phyloP scores from a whole-genome alignment of 208 protist genomes.

The Leishmania braziliensis region DNA sequence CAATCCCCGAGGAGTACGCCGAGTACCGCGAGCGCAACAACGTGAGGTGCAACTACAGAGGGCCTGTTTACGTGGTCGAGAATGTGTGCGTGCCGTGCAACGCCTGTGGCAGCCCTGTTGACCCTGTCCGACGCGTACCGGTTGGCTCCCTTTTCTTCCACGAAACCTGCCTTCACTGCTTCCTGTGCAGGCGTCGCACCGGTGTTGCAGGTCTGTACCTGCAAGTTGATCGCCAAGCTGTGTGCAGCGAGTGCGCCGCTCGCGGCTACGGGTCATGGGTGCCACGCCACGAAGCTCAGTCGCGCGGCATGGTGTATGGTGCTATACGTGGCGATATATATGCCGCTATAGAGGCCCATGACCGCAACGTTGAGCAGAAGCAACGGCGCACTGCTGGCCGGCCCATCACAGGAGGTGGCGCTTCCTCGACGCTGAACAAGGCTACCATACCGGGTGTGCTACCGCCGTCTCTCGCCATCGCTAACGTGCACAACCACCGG shows the following conservation, averaged over 20 bases:
- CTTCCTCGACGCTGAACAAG: slow-evolving; percentile 29
- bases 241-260: slow-evolving; percentile 43
- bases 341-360: slow-evolving; percentile 24
- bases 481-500: slow-evolving; percentile 43
- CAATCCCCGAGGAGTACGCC: slow-evolving; percentile 57
- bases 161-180: slow-evolving; percentile 62
- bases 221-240: slow-evolving; percentile 39
- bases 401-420: background rate
- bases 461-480: slow-evolving; percentile 56
- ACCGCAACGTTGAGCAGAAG: slow-evolving; percentile 1
- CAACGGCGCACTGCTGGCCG: background rate
- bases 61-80: slow-evolving; percentile 76
- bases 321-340: slow-evolving; percentile 40
- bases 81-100: slow-evolving; percentile 69
- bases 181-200: slow-evolving; percentile 46
- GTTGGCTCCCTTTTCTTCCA: slow-evolving; percentile 81
- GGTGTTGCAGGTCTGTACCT: slow-evolving; percentile 57
- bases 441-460: slow-evolving; percentile 42
- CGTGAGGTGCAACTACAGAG: slow-evolving; percentile 48
- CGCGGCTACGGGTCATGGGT: slow-evolving; percentile 49
- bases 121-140: slow-evolving; percentile 75
- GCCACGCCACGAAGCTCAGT: slow-evolving; percentile 34
- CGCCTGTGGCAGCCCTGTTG: slow-evolving; percentile 65
- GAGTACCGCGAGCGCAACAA: slow-evolving; percentile 53
- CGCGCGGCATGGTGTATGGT: slow-evolving; percentile 45